These are phyloP conservation scores for Filosporella fistucella DNA, from an alignment of 495 filamentous ascomycete species.

Conservation along the genomic window DNA sequence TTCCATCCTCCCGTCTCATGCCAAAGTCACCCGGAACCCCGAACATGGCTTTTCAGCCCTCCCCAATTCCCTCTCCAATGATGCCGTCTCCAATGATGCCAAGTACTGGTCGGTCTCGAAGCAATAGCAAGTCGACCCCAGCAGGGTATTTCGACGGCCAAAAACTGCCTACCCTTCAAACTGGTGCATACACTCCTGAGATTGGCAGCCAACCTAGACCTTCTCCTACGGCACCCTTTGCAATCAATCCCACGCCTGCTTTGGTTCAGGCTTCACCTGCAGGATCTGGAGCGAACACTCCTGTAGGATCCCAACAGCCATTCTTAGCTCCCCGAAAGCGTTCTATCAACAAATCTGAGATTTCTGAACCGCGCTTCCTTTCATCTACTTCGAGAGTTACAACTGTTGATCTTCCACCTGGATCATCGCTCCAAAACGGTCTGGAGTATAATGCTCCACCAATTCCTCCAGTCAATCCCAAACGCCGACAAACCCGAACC, in stretches of 20 bases:
- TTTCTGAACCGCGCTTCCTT: constrained; percentile 82
- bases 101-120: constrained; percentile 29
- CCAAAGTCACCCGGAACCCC: constrained; percentile 40
- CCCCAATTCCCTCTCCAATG: constrained; percentile 30
- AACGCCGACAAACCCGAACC: constrained; percentile 54
- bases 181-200: constrained; percentile 8
- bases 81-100: constrained; percentile 12
- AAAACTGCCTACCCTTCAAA: constrained; percentile 31
- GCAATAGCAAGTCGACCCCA: constrained; percentile 42
- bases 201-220: constrained; percentile 47
- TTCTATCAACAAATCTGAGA: constrained; percentile 66
- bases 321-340: constrained; percentile 44
- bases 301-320: constrained; percentile 21
- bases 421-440: constrained; percentile 28
- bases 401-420: constrained; percentile 54
- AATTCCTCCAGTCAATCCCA: constrained; percentile 67
- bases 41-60: constrained; percentile 38
- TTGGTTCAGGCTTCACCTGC: constrained; percentile 35
- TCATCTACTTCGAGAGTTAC: constrained; percentile 71
- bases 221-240: constrained; percentile 44
- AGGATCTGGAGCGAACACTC: constrained; percentile 26
- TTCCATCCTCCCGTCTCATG: constrained; percentile 20
- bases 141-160: constrained; percentile 40
- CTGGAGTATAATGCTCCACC: constrained; percentile 42
- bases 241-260: constrained; percentile 52